A percentile compares a stretch with the other conserved stretches of the same genome.
phyloP scores from a whole-genome alignment of 371 early-diverging fungal genomes.

The Mortierella sp. region DNA sequence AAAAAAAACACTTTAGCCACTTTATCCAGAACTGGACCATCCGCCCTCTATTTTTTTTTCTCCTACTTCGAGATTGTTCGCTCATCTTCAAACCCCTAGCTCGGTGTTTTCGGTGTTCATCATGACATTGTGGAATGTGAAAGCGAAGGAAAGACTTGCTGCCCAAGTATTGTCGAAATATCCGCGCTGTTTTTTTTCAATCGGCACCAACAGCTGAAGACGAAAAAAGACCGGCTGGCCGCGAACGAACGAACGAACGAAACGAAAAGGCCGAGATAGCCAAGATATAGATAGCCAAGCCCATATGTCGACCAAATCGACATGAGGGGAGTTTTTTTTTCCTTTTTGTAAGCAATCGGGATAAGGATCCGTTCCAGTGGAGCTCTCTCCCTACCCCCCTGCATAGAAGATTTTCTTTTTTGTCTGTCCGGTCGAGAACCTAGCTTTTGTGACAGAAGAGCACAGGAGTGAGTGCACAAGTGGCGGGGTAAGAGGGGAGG shows the following conservation, averaged over 20 bases:
- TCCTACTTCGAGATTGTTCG: not conserved
- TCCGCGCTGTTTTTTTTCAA: slow-evolving; percentile 10
- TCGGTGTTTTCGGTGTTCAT: not conserved
- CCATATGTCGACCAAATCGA: not conserved
- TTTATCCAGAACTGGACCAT: not conserved
- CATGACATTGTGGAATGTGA: not conserved
- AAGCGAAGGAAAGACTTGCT: not conserved
- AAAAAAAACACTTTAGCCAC: no score
- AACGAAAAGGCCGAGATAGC: not conserved
- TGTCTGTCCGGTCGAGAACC: not conserved
- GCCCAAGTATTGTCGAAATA: not conserved
- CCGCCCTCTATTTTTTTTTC: not conserved
- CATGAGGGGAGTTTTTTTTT: not conserved
- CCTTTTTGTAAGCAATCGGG: not conserved
- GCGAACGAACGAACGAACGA: not conserved
- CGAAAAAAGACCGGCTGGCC: not conserved
- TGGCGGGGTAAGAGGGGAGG: not conserved
- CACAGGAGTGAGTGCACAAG: no score
- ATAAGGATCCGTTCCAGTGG: not conserved
- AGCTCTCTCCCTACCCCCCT: not conserved
- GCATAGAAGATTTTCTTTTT: not conserved
- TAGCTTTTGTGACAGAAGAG: no score
- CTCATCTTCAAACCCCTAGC: not conserved
- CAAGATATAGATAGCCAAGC: not conserved
- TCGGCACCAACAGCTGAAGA: slow-evolving; percentile 24